Evolutionary conservation across 2,329 filamentous ascomycete species (phyloP).

Genomic region (Neophaeococcomyces mojaviensis): DNA sequence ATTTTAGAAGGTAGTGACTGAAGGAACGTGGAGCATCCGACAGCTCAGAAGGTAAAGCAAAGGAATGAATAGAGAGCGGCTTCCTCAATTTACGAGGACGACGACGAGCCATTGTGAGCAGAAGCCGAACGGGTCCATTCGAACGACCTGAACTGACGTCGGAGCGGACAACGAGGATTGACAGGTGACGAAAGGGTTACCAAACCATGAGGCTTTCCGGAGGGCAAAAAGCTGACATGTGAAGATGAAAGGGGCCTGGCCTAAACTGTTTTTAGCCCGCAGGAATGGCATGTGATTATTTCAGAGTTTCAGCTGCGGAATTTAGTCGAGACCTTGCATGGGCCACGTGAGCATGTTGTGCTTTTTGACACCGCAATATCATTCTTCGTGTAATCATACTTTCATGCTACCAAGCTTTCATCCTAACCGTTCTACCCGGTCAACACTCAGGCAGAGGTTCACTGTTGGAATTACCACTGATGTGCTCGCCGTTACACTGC

Average conservation of each 20-base stretch:
- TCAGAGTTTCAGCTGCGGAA: background rate
- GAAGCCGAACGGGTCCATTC: background rate
- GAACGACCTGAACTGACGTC: background rate
- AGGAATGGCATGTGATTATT: constrained; percentile 4
- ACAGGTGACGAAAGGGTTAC: background rate
- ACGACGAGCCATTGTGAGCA: constrained; percentile 2
- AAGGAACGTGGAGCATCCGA: constrained; percentile 1
- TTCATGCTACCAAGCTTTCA: no score
- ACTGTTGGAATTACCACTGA: no score
- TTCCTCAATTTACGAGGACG: constrained; percentile 3
- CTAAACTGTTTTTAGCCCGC: background rate
- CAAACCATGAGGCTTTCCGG: background rate
- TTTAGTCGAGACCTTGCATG: background rate
- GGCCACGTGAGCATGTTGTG: no score
- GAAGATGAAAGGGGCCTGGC: constrained; percentile 1
- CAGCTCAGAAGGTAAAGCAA: background rate
- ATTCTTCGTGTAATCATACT: no score
- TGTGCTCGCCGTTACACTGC: no score
- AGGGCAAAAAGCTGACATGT: constrained; percentile 8
- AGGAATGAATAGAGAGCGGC: constrained; percentile 3
- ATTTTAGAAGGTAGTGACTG: background rate
- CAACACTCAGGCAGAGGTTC: no score
- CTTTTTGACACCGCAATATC: no score
- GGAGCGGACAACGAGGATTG: background rate
- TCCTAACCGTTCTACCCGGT: no score